phyloP scores from a whole-genome alignment of 257 asterid species.

The Fraxinus cuspidata region DNA sequence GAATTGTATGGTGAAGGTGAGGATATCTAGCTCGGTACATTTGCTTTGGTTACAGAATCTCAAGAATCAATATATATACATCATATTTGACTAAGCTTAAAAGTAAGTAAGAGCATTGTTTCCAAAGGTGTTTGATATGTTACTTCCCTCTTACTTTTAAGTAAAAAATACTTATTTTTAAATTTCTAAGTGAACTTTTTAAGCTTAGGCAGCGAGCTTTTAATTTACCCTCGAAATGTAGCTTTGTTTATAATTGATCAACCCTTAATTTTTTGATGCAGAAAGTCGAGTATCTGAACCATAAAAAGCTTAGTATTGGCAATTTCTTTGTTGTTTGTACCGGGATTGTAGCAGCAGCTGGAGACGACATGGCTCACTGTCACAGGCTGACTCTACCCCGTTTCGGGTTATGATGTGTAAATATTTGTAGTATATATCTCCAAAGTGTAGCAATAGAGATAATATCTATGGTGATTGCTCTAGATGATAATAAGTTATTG shows the following conservation, averaged over 20 bases:
- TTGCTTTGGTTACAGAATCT: constrained; percentile 4
- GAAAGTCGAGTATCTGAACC: constrained; percentile 43
- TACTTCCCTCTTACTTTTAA: too few species aligned
- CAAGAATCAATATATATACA: not conserved
- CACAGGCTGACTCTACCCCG: not conserved
- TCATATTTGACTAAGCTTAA: not conserved
- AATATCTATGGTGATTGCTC: too few species aligned
- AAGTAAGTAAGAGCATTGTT: not conserved
- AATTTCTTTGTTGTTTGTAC: not conserved
- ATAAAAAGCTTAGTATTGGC: constrained; percentile 2
- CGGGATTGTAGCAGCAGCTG: not conserved
- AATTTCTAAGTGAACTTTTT: not conserved
- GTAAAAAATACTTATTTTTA: too few species aligned
- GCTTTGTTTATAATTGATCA: too few species aligned
- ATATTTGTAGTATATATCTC: not conserved
- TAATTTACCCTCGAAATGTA: too few species aligned
- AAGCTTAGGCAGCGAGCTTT: not conserved
- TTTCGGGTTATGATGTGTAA: not conserved
- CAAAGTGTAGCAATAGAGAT: not conserved
- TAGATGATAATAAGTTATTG: not conserved
- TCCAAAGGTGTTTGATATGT: not conserved
- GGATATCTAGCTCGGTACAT: not conserved
- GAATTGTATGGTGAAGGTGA: constrained; percentile 71
- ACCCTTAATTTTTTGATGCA: constrained; percentile 32
- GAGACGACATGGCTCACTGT: not conserved